Conservation (phyloP, 257 asterid genomes). For the Salvia miltiorrhiza region DNA sequence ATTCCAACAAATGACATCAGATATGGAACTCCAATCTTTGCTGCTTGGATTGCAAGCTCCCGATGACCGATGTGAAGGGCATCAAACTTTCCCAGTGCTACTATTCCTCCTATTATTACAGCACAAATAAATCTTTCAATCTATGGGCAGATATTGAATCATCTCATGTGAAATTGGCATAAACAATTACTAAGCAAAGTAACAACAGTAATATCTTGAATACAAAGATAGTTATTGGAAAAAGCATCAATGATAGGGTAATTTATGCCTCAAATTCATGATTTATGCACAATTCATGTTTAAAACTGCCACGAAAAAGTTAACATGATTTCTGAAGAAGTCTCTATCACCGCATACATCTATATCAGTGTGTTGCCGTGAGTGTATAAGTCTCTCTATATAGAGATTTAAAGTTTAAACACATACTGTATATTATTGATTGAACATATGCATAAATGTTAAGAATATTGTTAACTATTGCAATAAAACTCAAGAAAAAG, state of each 20-base stretch:
- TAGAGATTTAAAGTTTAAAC: too few relatives aligned
- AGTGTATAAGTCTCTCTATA: too few relatives aligned
- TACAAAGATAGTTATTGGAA: background rate
- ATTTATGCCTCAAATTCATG: background rate
- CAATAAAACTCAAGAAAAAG: background rate
- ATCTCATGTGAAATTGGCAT: background rate
- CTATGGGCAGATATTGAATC: background rate
- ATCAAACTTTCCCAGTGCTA: constrained; percentile 95
- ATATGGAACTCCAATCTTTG: constrained; percentile 77
- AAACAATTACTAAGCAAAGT: background rate
- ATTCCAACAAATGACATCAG: constrained; percentile 85
- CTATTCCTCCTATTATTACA: constrained; percentile 67
- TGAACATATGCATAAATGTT: too few relatives aligned
- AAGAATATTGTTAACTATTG: background rate
- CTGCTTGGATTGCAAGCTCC: constrained; percentile 93
- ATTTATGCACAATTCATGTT: background rate
- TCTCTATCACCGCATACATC: too few relatives aligned
- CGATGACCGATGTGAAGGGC: constrained; percentile 99
- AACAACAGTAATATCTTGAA: background rate
- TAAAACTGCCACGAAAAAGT: background rate
- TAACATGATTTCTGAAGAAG: background rate
- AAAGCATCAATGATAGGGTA: background rate
- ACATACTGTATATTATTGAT: too few relatives aligned
- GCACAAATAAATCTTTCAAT: constrained; percentile 14
- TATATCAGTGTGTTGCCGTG: too few relatives aligned